A percentile compares a stretch with the other conserved stretches of the same genome.
phyloP scores from a whole-genome alignment of 164 flowering plant genomes.

The Umbellularia californica region DNA sequence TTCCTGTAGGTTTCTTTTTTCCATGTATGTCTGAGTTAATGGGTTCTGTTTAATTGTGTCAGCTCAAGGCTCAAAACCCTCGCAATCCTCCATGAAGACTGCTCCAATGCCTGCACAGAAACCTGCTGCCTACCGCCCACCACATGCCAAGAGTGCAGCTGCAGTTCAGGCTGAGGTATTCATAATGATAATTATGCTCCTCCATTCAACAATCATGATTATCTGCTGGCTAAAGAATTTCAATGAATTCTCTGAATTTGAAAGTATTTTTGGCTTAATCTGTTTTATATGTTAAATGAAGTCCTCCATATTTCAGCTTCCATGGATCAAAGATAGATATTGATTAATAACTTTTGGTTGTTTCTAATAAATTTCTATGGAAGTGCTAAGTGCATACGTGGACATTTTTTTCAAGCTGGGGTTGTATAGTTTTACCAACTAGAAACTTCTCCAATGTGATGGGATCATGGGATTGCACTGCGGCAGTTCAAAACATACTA shows the following conservation, averaged over 20 bases:
- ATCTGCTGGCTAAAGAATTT: not conserved
- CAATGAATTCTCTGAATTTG: too few relatives aligned
- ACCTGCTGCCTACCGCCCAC: conserved; percentile 97
- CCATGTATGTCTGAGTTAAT: conserved; percentile 4
- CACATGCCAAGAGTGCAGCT: conserved; percentile 78
- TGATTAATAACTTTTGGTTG: too few relatives aligned
- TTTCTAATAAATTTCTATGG: too few relatives aligned
- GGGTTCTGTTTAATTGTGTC: conserved; percentile 11
- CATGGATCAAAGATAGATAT: too few relatives aligned
- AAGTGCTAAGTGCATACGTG: too few relatives aligned
- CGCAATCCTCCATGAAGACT: conserved; percentile 38
- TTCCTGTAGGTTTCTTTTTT: not conserved
- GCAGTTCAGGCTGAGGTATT: conserved; percentile 75
- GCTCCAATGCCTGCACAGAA: conserved; percentile 50
- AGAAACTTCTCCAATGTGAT: too few relatives aligned
- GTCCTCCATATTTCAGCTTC: not conserved
- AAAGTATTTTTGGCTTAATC: not conserved
- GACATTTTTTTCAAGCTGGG: too few relatives aligned
- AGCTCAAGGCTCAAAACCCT: conserved; percentile 58
- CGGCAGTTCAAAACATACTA: too few relatives aligned
- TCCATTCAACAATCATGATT: not conserved
- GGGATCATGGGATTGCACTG: too few relatives aligned
- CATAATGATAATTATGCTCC: not conserved
- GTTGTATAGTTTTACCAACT: too few relatives aligned
- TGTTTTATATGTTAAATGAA: not conserved